Percentiles rank a stretch among this genome's conserved stretches.
These are phyloP conservation scores for Agrocybe praecox DNA, from an alignment of 768 basidiomycete genomes.

Conservation along the genomic window DNA sequence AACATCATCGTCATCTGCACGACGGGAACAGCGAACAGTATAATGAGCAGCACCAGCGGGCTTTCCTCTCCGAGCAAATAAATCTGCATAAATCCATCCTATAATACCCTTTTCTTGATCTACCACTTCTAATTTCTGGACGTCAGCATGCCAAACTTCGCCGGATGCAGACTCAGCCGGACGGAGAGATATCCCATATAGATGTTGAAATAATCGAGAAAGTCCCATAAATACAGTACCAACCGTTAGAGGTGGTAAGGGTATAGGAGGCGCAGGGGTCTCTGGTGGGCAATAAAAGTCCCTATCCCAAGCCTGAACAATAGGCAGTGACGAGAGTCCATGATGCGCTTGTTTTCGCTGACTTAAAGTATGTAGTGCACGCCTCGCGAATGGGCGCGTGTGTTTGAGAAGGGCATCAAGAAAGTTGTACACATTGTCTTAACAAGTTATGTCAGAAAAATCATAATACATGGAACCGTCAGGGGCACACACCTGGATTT, in stretches of 20 bases:
- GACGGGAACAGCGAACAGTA: constrained; percentile 91
- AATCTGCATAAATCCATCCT: constrained; percentile 94
- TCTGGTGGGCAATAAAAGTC: constrained; percentile 90
- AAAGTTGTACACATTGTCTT: constrained; percentile 88
- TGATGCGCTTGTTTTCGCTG: constrained; percentile 78
- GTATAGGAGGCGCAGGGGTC: constrained; percentile 71
- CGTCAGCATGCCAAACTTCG: constrained; percentile 88
- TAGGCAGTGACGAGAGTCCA: constrained; percentile 53
- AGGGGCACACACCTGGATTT: constrained; percentile 63
- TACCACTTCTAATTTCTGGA: constrained; percentile 91
- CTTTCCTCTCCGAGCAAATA: constrained; percentile 86
- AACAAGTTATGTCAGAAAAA: neutral
- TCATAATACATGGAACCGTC: neutral
- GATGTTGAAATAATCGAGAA: constrained; percentile 81
- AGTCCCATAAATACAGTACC: constrained; percentile 93
- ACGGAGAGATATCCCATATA: constrained; percentile 87
- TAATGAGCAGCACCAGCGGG: constrained; percentile 94
- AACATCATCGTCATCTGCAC: constrained; percentile 91
- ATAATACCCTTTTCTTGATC: constrained; percentile 87
- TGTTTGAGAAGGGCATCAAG: constrained; percentile 79
- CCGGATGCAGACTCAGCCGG: constrained; percentile 69
- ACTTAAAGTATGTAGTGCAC: constrained; percentile 69
- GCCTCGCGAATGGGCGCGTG: constrained; percentile 75
- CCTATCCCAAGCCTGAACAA: constrained; percentile 94
- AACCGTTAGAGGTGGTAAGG: constrained; percentile 76